Conservation (phyloP, 371 early-diverging fungal genomes). For the Mortierella sp. region DNA sequence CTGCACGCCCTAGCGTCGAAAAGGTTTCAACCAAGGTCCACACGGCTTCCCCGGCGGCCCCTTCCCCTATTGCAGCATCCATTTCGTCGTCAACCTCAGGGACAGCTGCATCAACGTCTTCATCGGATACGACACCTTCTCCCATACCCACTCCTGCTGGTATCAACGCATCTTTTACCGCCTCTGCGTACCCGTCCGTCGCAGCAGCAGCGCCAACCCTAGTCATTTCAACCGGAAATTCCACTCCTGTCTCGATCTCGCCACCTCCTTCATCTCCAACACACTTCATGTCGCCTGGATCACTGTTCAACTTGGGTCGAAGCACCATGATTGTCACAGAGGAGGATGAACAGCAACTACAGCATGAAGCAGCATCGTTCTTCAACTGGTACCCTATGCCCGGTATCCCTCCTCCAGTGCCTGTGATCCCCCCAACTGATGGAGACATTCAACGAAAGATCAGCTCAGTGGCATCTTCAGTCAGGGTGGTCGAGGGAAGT, state of each 20-base stretch:
- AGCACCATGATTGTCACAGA: conserved; percentile 9
- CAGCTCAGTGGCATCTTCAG: conserved; percentile 8
- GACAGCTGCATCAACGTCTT: background rate
- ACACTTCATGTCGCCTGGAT: conserved; percentile 9
- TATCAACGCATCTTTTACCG: background rate
- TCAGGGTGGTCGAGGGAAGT: conserved; percentile 7
- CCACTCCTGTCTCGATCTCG: background rate
- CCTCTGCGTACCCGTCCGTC: background rate
- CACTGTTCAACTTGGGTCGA: conserved; percentile 20
- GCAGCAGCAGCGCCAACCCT: background rate
- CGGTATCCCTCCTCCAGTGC: too few species aligned
- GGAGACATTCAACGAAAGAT: conserved; percentile 3
- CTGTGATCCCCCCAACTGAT: conserved; percentile 1
- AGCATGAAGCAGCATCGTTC: conserved; percentile 16
- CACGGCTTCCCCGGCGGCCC: background rate
- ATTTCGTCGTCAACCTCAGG: background rate
- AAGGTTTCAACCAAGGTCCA: conserved; percentile 4
- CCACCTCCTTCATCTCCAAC: conserved; percentile 4
- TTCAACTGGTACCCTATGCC: conserved; percentile 30
- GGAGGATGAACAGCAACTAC: conserved; percentile 10
- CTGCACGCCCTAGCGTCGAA: background rate
- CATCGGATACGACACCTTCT: background rate
- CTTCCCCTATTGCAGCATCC: background rate
- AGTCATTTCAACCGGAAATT: background rate
- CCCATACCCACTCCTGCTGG: background rate